A percentile compares a stretch with the other conserved stretches of the same genome.
Conservation (phyloP, 176 grass and related monocot genomes). For the Carex pumila region DNA sequence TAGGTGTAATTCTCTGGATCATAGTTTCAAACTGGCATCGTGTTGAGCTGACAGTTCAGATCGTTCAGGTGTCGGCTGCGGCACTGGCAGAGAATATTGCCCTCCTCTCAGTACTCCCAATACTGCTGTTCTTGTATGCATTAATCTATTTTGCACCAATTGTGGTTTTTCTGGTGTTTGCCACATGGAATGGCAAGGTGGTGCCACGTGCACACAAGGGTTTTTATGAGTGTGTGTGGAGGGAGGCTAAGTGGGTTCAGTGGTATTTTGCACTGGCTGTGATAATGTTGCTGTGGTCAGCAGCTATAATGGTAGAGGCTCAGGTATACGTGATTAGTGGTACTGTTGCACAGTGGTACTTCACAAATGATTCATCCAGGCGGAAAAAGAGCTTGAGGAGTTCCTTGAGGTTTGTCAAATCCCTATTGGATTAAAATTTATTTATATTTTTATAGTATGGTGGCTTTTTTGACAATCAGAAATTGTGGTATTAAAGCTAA, state of each 20-base stretch:
- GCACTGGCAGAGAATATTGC: slow-evolving; percentile 28
- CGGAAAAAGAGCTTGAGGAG: slow-evolving; percentile 33
- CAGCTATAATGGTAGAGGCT: slow-evolving; percentile 36
- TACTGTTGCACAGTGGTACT: slow-evolving; percentile 49
- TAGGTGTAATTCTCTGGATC: slow-evolving; percentile 34
- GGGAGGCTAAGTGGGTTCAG: slow-evolving; percentile 34
- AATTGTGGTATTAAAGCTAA: neutral
- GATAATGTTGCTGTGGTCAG: slow-evolving; percentile 40
- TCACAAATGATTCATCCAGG: slow-evolving; percentile 26
- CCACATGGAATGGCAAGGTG: slow-evolving; percentile 39
- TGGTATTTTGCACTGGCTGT: slow-evolving; percentile 36
- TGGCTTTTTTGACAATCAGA: neutral
- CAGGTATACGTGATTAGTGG: slow-evolving; percentile 35
- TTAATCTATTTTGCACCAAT: slow-evolving; percentile 31
- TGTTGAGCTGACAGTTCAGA: slow-evolving; percentile 34
- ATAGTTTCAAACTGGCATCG: slow-evolving; percentile 37
- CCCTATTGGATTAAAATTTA: neutral
- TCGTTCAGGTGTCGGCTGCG: slow-evolving; percentile 24
- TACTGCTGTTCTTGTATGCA: slow-evolving; percentile 12
- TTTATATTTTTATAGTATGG: neutral
- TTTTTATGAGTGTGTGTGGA: slow-evolving; percentile 38
- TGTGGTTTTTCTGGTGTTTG: slow-evolving; percentile 36
- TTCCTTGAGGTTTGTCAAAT: slow-evolving; percentile 32
- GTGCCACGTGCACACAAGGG: slow-evolving; percentile 17
- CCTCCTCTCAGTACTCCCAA: slow-evolving; percentile 28